Evolutionary conservation across 768 basidiomycete genomes (phyloP), one percentile per base, ranked within the genome.

Genomic region (Leccinum longicurvipes): DNA sequence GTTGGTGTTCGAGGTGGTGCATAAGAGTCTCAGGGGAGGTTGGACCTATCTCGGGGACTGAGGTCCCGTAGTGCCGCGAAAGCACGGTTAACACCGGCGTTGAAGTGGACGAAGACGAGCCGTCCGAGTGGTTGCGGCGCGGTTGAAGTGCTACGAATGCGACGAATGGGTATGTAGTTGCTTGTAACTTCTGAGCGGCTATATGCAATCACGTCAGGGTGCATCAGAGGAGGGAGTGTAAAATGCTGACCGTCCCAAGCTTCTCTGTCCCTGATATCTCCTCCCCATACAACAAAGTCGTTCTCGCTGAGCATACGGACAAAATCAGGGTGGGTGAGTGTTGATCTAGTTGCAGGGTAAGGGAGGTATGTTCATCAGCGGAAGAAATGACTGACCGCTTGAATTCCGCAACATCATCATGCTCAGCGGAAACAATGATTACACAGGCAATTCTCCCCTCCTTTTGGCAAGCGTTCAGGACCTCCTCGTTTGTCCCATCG

Each of bases 151-250:
- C 87, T 47, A 97, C 70, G 71, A 98, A 99, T 1, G 91, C 91
- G 47, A 99, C 79, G 58, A 95, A 95, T 0, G 96, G 97, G 64
- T 89, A 97, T 0, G 94, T 93, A 1, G 94, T 93, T 3, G 87
- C 87, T 65, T 91, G 85, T 1, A 98, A 75, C 67, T 89, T 91
- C 65, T 87, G 82, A 12, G 84, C 76, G 27, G 75, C 89, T 77
- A 59, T 28, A 17, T 17, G 39, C 42, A 29, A 45, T 50, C 9
- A n/a, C 27, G 42, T 68, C 3, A 58, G 36, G 25, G 32, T 32
- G 17, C 41, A 27, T 31, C 1, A 21, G 46, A 46, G 7, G 31
- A 15, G 10, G 48, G n/a, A 24, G 28, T 1, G 12, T 0, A 28
- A 17, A 27, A 50, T 17, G 50, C 73, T 45, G 45, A 87, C 86